phyloP scores from a whole-genome alignment of 2,329 filamentous ascomycete genomes.

The Sporothrix protearum region DNA sequence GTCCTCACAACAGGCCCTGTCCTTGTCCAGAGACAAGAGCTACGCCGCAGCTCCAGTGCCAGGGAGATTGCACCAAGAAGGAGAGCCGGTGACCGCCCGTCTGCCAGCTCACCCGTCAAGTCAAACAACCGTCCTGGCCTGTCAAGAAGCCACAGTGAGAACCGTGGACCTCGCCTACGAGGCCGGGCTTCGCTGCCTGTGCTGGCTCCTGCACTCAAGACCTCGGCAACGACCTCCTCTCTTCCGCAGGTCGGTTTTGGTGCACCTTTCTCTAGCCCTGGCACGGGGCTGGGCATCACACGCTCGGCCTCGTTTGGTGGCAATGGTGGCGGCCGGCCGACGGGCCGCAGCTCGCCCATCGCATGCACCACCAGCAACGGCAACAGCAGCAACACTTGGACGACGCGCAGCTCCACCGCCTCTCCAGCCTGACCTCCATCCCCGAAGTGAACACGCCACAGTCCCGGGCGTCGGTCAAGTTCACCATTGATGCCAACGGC shows the following conservation, averaged over 20 bases:
- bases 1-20: slow-evolving; percentile 34
- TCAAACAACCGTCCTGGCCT: slow-evolving; percentile 46
- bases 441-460: slow-evolving; percentile 46
- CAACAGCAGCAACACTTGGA: slow-evolving; percentile 24
- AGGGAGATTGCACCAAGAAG: slow-evolving; percentile 43
- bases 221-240: slow-evolving; percentile 27
- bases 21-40: slow-evolving; percentile 36
- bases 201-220: slow-evolving; percentile 46
- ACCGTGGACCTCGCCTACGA: slow-evolving; percentile 44
- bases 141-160: slow-evolving; percentile 55
- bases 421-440: slow-evolving; percentile 55
- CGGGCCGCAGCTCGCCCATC: slow-evolving; percentile 53
- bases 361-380: slow-evolving; percentile 41
- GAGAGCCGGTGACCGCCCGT: slow-evolving; percentile 42
- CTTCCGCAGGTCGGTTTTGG: background rate
- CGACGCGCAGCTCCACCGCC: slow-evolving; percentile 44
- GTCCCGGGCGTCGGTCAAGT: slow-evolving; percentile 56
- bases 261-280: slow-evolving; percentile 24
- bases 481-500: slow-evolving; percentile 61
- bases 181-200: slow-evolving; percentile 44
- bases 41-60: slow-evolving; percentile 46
- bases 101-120: slow-evolving; percentile 52
- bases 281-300: slow-evolving; percentile 33
- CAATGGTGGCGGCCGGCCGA: slow-evolving; percentile 38
- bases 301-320: slow-evolving; percentile 38